Conservation (phyloP, 805 yeast genomes). For the Saitoella complicata region DNA sequence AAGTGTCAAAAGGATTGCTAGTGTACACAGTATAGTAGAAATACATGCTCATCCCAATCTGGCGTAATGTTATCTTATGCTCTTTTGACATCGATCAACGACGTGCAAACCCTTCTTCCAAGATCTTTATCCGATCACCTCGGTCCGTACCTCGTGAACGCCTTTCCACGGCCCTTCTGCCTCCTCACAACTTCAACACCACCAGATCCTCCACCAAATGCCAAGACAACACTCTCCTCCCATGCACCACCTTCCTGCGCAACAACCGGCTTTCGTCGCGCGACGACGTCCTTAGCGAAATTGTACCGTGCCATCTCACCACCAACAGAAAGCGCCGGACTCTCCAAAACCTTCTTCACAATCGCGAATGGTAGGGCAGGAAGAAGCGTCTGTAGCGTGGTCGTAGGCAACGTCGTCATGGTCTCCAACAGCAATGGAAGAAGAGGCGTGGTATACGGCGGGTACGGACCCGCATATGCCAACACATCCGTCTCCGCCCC, state of each 20-base stretch:
- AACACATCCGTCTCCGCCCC: conserved; percentile 5
- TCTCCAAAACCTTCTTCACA: conserved; percentile 18
- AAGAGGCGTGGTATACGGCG: conserved; percentile 17
- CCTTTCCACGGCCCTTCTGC: too few species aligned
- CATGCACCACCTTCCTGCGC: conserved; percentile 1
- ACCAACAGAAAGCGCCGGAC: conserved; percentile 14
- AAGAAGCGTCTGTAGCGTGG: conserved; percentile 9
- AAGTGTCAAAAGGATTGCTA: too few species aligned
- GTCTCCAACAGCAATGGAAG: conserved; percentile 12
- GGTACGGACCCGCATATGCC: conserved; percentile 18
- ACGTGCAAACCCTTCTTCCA: too few species aligned
- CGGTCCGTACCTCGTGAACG: too few species aligned
- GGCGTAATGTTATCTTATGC: too few species aligned
- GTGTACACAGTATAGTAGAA: too few species aligned
- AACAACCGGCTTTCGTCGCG: conserved; percentile 15
- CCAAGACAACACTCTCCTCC: conserved; percentile 22
- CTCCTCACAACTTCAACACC: conserved; percentile 15
- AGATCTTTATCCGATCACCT: too few species aligned
- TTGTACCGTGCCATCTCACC: conserved; percentile 19
- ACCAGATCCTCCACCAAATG: conserved; percentile 22
- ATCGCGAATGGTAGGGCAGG: conserved; percentile 17
- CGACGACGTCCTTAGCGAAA: conserved; percentile 19
- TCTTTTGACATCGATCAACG: too few species aligned
- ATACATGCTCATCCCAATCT: too few species aligned
- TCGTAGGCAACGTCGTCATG: conserved; percentile 1